phyloP scores from a whole-genome alignment of 352 stramenopile genomes.

The Phytophthora sojae region DNA sequence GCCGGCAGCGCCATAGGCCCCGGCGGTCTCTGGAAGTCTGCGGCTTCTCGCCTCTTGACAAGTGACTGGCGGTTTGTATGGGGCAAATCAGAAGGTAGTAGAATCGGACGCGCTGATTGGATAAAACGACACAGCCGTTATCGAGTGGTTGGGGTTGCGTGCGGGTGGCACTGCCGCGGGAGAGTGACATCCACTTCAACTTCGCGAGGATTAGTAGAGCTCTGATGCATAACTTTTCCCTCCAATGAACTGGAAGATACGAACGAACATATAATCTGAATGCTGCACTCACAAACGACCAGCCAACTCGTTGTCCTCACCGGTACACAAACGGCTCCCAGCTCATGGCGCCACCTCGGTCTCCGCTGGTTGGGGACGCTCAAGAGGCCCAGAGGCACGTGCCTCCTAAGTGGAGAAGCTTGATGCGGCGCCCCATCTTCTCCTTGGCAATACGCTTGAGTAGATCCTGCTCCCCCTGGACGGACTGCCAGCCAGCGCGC shows the following conservation, averaged over 20 bases:
- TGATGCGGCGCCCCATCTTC: neutral
- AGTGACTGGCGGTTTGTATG: neutral
- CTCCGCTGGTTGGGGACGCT: neutral
- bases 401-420: neutral
- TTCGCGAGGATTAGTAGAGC: too few relatives aligned
- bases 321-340: neutral
- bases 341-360: neutral
- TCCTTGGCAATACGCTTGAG: neutral
- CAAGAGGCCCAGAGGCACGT: neutral
- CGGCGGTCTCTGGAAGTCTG: neutral
- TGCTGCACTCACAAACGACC: neutral
- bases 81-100: conserved; percentile 29
- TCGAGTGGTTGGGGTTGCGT: neutral
- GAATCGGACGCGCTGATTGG: conserved; percentile 1
- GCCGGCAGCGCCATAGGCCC: conserved; percentile 43
- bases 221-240: too few relatives aligned
- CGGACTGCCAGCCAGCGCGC: neutral
- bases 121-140: neutral
- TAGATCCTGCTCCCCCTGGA: neutral
- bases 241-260: too few relatives aligned
- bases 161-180: neutral
- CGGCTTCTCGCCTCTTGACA: conserved; percentile 23
- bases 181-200: neutral
- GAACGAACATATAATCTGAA: too few relatives aligned
- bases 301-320: neutral